phyloP scores from a whole-genome alignment of 2,329 filamentous ascomycete species.

The Dothideomycetes sp. region DNA sequence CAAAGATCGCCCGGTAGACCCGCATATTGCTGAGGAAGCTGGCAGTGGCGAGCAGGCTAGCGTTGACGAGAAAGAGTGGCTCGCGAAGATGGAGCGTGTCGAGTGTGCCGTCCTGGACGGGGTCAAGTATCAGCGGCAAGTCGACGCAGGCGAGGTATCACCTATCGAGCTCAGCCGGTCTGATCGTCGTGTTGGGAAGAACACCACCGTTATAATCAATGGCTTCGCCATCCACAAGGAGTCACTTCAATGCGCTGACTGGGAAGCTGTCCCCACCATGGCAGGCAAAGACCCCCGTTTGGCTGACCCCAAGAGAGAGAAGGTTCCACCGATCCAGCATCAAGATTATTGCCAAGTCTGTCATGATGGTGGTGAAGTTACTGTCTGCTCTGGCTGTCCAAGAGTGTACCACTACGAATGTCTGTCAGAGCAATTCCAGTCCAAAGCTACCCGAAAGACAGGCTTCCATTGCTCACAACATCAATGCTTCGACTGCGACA shows the following conservation, averaged over 20 bases:
- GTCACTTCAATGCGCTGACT: slow-evolving; percentile 39
- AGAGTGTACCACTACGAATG: slow-evolving; percentile 43
- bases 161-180: slow-evolving; percentile 24
- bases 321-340: slow-evolving; percentile 35
- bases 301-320: slow-evolving; percentile 37
- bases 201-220: slow-evolving; percentile 45
- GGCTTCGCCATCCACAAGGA: slow-evolving; percentile 48
- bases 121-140: slow-evolving; percentile 36
- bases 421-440: slow-evolving; percentile 28
- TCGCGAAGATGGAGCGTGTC: slow-evolving; percentile 45
- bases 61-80: slow-evolving; percentile 44
- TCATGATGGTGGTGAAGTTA: slow-evolving; percentile 36
- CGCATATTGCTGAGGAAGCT: slow-evolving; percentile 23
- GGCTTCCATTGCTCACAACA: slow-evolving; percentile 46
- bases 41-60: slow-evolving; percentile 18
- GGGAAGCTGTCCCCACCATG: slow-evolving; percentile 48
- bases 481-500: slow-evolving; percentile 40
- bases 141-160: slow-evolving; percentile 19
- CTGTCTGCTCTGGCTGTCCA: slow-evolving; percentile 42
- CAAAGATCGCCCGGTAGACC: slow-evolving; percentile 38
- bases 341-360: slow-evolving; percentile 45
- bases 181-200: slow-evolving; percentile 44
- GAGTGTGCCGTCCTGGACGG: slow-evolving; percentile 48
- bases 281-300: slow-evolving; percentile 44
- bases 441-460: slow-evolving; percentile 30